Percentiles rank a stretch among this genome's conserved stretches.
These are phyloP conservation scores for Suillus bovinus DNA, from an alignment of 768 basidiomycete species.

Conservation along the genomic window DNA sequence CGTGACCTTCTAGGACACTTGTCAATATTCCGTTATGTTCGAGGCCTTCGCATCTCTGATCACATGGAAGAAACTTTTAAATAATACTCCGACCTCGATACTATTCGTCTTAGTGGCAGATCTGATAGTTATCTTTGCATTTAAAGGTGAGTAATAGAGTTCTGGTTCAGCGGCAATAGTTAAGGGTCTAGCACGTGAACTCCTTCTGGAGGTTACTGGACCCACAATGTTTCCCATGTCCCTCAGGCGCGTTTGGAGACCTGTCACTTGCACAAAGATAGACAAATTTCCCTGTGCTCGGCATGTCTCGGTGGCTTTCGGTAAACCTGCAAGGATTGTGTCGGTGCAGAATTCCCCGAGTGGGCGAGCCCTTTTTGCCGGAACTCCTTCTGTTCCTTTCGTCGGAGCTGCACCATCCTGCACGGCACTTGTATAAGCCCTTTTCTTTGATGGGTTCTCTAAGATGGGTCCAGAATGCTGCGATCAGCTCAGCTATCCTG, in stretches of 20 bases:
- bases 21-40: not conserved
- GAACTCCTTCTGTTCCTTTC: slow-evolving; percentile 9
- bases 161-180: slow-evolving; percentile 17
- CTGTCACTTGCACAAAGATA: not conserved
- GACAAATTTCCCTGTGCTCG: slow-evolving; percentile 3
- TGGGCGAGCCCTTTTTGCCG: not conserved
- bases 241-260: not conserved
- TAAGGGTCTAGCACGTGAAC: slow-evolving; percentile 21
- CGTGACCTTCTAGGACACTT: not conserved
- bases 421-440: not conserved
- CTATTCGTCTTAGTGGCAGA: not conserved
- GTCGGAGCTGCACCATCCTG: not conserved
- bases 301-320: slow-evolving; percentile 1
- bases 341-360: not conserved
- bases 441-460: not conserved
- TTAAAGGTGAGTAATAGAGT: slow-evolving; percentile 21
- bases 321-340: not conserved
- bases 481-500: not conserved
- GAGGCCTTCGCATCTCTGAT: slow-evolving; percentile 1
- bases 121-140: slow-evolving; percentile 13
- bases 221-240: slow-evolving; percentile 6
- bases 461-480: not conserved
- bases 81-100: not conserved
- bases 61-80: slow-evolving; percentile 12
- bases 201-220: not conserved